Base-by-base conservation (phyloP, 1,284 basidiomycete species). In the Ustilago cynodontis region DNA sequence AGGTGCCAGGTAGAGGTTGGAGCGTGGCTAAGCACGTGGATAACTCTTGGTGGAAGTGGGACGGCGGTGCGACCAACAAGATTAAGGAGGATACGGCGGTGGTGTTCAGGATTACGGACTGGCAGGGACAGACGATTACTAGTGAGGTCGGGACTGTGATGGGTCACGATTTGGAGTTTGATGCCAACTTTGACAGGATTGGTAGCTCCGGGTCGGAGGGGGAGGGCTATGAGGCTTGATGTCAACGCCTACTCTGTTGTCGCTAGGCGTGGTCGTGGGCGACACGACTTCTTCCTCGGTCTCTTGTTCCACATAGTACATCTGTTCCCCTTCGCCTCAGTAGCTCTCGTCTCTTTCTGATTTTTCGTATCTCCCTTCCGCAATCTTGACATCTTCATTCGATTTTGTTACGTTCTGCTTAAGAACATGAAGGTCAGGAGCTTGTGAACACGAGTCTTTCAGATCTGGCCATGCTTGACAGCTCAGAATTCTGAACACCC, bases 81-180 rank as follows among this genome's bases (percentile, higher is more conserved):
- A 43, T 47, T 9, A 28, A 56, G 24, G 20, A 28, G 5, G 37
- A 54, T 7, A 67, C 52, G 1, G 14, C n/a, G 2, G 41, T 76
- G 37, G 28, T n/a, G 2, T 77, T 77, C 62, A 50, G 74, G 14
- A 18, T 77, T 24, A 68, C 70, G 10, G 74, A 77, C 29, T 77
- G 74, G 74, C 65, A 77, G 62, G 74, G 69, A 14, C 65, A 72
- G 53, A 72, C 65, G 2, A 71, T 77, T 62, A 60, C 68, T 1
- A 62, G 60, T 18, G 73, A 76, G 28, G 50, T 55, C 9, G 24
- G 35, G 28, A 71, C 73, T 5, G 10, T 22, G 18, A 71, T 71
- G 58, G 55, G 55, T 10, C 53, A 9, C 6, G 73, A 76, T 29
- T 20, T 76, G 5, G 52, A 59, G 35, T 58, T 76, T 35, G 39